Percentiles rank a stretch among this genome's conserved stretches.
Evolutionary conservation across 495 filamentous ascomycete genomes (phyloP).

Genomic region (Lasiosphaeria hispida): DNA sequence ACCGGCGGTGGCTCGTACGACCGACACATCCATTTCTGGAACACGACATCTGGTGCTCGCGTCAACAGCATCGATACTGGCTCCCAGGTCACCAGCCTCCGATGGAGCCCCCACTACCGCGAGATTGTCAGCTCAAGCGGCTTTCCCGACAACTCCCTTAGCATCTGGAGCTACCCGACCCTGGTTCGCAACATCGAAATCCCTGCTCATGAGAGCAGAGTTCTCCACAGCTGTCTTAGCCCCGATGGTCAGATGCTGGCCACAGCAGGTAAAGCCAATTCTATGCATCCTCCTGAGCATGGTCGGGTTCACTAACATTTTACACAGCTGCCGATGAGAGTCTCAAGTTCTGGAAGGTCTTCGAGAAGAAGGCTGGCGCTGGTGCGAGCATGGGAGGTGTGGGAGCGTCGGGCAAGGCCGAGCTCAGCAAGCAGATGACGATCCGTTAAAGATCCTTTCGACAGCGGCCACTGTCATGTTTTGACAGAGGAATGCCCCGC

Average conservation of each 20-base stretch:
- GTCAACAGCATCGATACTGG: constrained; percentile 99
- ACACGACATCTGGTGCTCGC: constrained; percentile 91
- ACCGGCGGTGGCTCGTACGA: constrained; percentile 96
- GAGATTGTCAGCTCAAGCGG: constrained; percentile 97
- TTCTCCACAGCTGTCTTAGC: constrained; percentile 90
- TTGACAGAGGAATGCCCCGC: constrained; percentile 11
- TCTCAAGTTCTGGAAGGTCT: constrained; percentile 99
- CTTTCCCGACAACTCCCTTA: constrained; percentile 97
- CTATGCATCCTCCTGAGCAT: too few relatives aligned
- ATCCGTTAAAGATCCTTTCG: constrained; percentile 64
- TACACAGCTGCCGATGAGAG: constrained; percentile 79
- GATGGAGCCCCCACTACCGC: constrained; percentile 94
- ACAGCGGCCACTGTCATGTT: not conserved
- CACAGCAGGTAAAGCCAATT: constrained; percentile 63
- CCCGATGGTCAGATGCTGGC: constrained; percentile 97
- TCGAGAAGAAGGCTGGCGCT: constrained; percentile 90
- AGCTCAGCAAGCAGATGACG: constrained; percentile 93
- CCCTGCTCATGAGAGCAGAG: constrained; percentile 95
- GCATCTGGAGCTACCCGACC: constrained; percentile 98
- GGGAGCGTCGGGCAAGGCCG: constrained; percentile 53
- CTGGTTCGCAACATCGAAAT: constrained; percentile 97
- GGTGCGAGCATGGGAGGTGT: constrained; percentile 57
- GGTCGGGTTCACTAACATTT: constrained; percentile 16
- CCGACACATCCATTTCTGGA: constrained; percentile 99
- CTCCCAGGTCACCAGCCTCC: constrained; percentile 90